Evolutionary conservation across 129 eudicot species (phyloP).

Genomic region (Dittrichia graveolens): DNA sequence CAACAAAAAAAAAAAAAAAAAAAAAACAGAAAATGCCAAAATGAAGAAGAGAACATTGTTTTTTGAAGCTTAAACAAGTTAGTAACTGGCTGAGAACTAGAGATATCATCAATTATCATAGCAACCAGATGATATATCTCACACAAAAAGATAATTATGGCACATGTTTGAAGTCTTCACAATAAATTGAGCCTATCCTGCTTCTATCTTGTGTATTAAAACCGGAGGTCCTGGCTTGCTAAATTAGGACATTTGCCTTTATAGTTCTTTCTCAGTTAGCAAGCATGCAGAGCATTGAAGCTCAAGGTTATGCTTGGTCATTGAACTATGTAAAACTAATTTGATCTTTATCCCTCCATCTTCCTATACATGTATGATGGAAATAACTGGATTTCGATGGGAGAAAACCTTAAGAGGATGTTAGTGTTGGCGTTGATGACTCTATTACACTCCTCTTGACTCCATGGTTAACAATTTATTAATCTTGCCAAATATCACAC

Average conservation of each 20-base stretch:
- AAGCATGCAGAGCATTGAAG: background rate
- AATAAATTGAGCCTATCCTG: background rate
- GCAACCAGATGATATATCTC: conserved; percentile 9
- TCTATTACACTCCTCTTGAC: no score
- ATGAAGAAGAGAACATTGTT: background rate
- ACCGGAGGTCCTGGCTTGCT: background rate
- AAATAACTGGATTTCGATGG: no score
- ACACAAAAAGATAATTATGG: background rate
- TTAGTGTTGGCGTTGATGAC: no score
- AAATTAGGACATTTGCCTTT: conserved; percentile 1
- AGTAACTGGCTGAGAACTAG: background rate
- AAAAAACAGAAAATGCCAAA: background rate
- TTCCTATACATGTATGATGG: no score
- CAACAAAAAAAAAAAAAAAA: background rate
- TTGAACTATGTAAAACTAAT: no score
- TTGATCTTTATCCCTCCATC: no score
- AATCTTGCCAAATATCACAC: background rate
- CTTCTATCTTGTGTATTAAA: background rate
- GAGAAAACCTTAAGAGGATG: no score
- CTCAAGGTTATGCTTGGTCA: background rate
- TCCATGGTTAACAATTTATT: no score
- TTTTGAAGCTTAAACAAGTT: conserved; percentile 1
- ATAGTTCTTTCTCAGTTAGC: background rate
- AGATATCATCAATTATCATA: background rate
- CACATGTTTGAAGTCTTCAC: background rate